Base-by-base conservation (phyloP, 306 rosid species). In the Datisca glomerata region DNA sequence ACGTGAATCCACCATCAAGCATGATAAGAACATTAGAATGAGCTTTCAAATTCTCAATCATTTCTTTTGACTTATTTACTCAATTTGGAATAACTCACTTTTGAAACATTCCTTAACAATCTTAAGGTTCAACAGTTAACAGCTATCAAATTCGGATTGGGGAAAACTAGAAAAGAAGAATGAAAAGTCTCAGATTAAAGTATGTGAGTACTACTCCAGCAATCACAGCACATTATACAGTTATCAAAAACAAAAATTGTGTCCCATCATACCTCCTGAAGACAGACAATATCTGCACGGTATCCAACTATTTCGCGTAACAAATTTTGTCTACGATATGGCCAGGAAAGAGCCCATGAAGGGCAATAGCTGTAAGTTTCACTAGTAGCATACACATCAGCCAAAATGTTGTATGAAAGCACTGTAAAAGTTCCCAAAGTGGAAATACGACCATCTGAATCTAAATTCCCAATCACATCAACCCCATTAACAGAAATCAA, bases 301-400 rank as follows among this genome's bases (percentile, higher is more conserved):
- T 91, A 91, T 44, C 86, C 94, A 57, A 91, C 92, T 45, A 91
- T 91, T 75, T 91, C 98, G 28, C 96, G 69, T 17, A 91, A 69
- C 57, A 91, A 61, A 78, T 84, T 91, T 72, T 91, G 98, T 62
- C 92, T 71, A 55, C 98, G 98, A 63, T 91, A 91, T 21, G 96
- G 84, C 98, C 98, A 91, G 22, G 96, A 84, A 51, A 91, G 96
- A 31, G 98, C 98, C 96, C 96, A 91, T 35, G 96, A 67, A 50
- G 96, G 98, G 62, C 98, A 91, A 58, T 84, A 91, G 59, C 79
- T 66, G 63, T 70, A 84, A 50, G 71, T 55, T 34, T 78, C 96
- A 61, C 45, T 84, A 32, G 96, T 70, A 43, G 96, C 96, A 69
- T 72, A 73, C 21, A 66, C 67, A 53, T 91, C 98, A 44, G 82